Percentiles rank a stretch among this genome's conserved stretches.
Evolutionary conservation across 2,329 filamentous ascomycete genomes (phyloP).

Genomic region (Verticillium isaacii): DNA sequence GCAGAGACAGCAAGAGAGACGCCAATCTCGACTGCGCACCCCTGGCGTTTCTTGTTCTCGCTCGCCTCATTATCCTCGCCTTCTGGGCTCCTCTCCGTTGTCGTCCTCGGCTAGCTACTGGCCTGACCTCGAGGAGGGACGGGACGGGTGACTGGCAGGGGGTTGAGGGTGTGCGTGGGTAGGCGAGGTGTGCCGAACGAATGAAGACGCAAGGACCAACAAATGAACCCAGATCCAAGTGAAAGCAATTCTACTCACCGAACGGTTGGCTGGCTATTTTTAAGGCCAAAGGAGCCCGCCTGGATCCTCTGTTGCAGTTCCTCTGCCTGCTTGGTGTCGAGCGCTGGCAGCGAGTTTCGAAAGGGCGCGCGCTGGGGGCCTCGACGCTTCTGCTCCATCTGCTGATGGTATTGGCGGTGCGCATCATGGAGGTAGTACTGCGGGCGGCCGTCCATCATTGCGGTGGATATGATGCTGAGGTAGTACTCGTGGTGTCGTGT

Average conservation of each 20-base stretch:
- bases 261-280: background rate
- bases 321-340: background rate
- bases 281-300: background rate
- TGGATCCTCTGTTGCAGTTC: background rate
- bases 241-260: background rate
- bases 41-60: background rate
- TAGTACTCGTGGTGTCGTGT: background rate
- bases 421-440: background rate
- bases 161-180: background rate
- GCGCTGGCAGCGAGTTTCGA: background rate
- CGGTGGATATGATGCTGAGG: background rate
- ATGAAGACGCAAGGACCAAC: background rate
- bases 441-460: background rate
- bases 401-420: slow-evolving; percentile 1
- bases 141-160: background rate
- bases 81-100: background rate
- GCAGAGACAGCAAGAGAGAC: background rate
- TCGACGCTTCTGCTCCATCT: background rate
- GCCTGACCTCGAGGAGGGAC: background rate
- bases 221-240: background rate
- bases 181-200: background rate
- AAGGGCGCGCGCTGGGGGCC: background rate
- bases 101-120: background rate
- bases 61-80: background rate
- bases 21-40: background rate